Evolutionary conservation across 495 filamentous ascomycete genomes (phyloP).

Genomic region (Xylaria scruposa): DNA sequence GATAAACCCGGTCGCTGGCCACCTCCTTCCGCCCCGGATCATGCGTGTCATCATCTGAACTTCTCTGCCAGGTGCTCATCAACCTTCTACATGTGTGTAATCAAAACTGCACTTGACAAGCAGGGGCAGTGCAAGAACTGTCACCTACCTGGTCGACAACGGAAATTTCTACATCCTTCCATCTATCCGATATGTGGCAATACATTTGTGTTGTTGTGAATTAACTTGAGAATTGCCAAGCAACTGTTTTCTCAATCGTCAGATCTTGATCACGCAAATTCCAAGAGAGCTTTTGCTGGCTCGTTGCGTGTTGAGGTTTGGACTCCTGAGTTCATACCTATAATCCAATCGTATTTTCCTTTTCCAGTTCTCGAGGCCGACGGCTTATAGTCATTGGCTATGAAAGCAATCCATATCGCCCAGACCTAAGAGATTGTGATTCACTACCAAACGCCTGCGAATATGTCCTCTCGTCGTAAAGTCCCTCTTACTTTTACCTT

Average conservation of each 20-base stretch:
- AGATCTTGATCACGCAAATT: background rate
- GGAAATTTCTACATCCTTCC: background rate
- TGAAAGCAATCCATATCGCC: background rate
- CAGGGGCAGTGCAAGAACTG: background rate
- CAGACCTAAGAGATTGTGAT: background rate
- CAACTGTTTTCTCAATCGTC: too few species aligned
- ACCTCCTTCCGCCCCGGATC: background rate
- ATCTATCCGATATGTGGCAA: background rate
- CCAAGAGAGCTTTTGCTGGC: background rate
- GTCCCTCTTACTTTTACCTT: constrained; percentile 62
- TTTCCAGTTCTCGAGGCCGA: background rate
- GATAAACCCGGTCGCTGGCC: background rate
- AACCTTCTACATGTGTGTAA: background rate
- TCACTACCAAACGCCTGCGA: constrained; percentile 22
- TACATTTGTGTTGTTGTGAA: background rate
- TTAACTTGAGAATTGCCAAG: background rate
- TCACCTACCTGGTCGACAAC: background rate
- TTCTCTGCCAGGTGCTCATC: background rate
- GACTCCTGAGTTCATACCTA: background rate
- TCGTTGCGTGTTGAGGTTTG: background rate
- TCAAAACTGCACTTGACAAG: background rate
- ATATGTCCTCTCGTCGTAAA: constrained; percentile 47
- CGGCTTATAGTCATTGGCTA: background rate
- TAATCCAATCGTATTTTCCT: background rate
- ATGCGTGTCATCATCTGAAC: constrained; percentile 1